These are phyloP conservation scores for Pyrus betulifolia DNA, from an alignment of 306 rosid species.

Conservation along the genomic window DNA sequence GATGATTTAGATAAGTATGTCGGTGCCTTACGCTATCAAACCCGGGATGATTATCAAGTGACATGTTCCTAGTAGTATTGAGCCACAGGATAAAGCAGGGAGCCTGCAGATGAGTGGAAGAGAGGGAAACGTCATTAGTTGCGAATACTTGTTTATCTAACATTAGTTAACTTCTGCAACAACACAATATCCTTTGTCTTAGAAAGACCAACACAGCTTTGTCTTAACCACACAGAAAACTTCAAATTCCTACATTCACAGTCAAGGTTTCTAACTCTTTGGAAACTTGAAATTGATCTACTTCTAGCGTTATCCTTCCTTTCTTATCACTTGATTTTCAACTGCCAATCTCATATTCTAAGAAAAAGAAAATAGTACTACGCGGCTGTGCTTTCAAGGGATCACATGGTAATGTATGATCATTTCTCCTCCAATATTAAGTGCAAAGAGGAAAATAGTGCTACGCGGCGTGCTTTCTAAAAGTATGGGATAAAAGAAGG, in stretches of 20 bases:
- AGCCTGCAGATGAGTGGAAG: conserved; percentile 39
- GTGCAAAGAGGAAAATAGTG: no score
- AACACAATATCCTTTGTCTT: neutral
- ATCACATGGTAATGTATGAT: no score
- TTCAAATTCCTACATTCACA: neutral
- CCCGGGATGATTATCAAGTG: conserved; percentile 73
- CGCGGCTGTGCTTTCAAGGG: no score
- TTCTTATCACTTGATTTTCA: no score
- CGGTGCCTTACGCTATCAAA: conserved; percentile 58
- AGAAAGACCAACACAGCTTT: neutral
- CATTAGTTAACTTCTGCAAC: neutral
- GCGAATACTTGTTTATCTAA: neutral
- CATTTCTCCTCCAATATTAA: no score
- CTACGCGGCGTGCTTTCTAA: neutral
- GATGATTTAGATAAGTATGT: neutral
- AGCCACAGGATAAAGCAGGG: conserved; percentile 90
- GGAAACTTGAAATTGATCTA: no score
- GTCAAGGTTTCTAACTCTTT: neutral
- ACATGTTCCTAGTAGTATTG: conserved; percentile 74
- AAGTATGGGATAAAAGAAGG: neutral
- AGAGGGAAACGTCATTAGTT: neutral
- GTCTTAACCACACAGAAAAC: neutral
- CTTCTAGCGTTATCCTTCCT: no score
- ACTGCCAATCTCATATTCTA: neutral
- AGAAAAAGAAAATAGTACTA: neutral